Evolutionary conservation across 441 rosid species (phyloP).

Genomic region (Pelargonium citronellum): DNA sequence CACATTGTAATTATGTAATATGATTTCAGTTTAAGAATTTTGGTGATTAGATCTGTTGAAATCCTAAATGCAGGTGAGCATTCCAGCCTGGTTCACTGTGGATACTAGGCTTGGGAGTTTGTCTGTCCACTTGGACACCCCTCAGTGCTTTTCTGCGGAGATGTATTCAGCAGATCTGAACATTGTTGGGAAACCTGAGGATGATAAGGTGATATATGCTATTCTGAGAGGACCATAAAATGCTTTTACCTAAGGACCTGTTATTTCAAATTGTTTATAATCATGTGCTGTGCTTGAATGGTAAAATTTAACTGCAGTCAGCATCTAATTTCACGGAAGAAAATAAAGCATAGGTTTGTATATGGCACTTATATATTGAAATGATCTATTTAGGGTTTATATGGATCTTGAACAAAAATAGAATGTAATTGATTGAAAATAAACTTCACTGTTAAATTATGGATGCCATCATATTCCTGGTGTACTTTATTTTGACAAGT

Average conservation of each 20-base stretch:
- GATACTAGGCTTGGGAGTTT: conserved; percentile 96
- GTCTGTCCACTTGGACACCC: conserved; percentile 93
- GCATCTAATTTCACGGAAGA: background rate
- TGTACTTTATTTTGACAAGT: background rate
- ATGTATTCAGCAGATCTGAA: conserved; percentile 95
- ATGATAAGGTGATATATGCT: conserved; percentile 67
- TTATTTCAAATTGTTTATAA: background rate
- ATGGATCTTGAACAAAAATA: background rate
- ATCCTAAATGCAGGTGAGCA: conserved; percentile 51
- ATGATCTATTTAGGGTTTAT: background rate
- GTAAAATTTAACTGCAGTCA: background rate
- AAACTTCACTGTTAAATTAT: conserved; percentile 1
- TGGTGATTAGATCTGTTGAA: background rate
- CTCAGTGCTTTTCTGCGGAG: conserved; percentile 98
- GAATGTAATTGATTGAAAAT: background rate
- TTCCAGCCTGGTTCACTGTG: conserved; percentile 97
- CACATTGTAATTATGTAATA: background rate
- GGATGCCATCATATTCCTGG: background rate
- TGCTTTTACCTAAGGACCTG: background rate
- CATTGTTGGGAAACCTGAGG: conserved; percentile 93
- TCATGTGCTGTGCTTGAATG: background rate
- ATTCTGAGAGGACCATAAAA: background rate
- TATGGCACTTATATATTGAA: background rate
- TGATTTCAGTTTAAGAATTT: conserved; percentile 1
- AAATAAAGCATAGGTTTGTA: background rate